phyloP scores from a whole-genome alignment of 2,329 filamentous ascomycete species.

The Didymellaceae sp. region DNA sequence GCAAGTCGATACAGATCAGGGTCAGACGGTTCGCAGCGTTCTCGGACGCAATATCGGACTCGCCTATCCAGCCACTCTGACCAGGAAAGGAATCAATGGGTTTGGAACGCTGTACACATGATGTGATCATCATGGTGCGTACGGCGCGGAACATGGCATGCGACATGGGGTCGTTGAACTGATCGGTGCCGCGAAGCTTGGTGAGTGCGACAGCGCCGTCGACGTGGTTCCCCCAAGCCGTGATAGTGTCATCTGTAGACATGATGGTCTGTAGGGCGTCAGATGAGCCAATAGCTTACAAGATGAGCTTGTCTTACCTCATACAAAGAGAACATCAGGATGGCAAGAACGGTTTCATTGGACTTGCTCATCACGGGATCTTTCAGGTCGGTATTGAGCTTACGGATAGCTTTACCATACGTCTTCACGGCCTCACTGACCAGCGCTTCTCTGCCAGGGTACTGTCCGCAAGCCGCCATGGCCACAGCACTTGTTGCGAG shows the following conservation, averaged over 20 bases:
- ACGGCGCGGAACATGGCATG: conserved; percentile 51
- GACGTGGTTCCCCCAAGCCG: conserved; percentile 50
- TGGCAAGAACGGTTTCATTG: conserved; percentile 49
- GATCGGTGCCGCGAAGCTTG: conserved; percentile 48
- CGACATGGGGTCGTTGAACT: conserved; percentile 47
- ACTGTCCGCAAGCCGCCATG: conserved; percentile 48
- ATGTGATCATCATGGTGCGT: conserved; percentile 51
- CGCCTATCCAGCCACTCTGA: conserved; percentile 43
- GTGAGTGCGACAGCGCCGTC: conserved; percentile 50
- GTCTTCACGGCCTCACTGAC: conserved; percentile 42
- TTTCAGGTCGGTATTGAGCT: conserved; percentile 46
- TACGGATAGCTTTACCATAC: conserved; percentile 49
- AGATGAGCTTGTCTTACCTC: too few species aligned
- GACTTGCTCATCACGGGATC: conserved; percentile 45
- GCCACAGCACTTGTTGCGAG: conserved; percentile 50
- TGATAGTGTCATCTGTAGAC: conserved; percentile 46
- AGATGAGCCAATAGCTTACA: too few species aligned
- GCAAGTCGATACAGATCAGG: conserved; percentile 49
- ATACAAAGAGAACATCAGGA: conserved; percentile 51
- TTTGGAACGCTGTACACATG: conserved; percentile 48
- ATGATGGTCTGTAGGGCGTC: conserved; percentile 42
- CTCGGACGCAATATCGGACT: conserved; percentile 40
- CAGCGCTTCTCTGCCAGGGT: conserved; percentile 44
- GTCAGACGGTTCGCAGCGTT: conserved; percentile 51
- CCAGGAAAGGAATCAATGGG: conserved; percentile 49